Percentiles rank a stretch among this genome's conserved stretches.
phyloP scores from a whole-genome alignment of 202 grass and related monocot species.

The Saccharum hybrid region DNA sequence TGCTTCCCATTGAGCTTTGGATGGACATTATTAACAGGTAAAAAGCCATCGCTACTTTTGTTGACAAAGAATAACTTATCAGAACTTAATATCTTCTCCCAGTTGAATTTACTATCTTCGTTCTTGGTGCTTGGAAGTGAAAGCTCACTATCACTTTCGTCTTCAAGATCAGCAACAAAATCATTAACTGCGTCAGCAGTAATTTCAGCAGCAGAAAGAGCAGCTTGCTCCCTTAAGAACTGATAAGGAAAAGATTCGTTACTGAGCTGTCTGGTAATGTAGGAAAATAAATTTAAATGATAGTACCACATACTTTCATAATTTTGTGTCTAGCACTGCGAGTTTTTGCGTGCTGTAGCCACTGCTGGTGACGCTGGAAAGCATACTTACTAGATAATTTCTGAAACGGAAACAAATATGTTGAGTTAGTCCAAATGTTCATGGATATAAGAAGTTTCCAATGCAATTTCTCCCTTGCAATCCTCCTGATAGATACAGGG shows the following conservation, averaged over 20 bases:
- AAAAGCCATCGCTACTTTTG: slow-evolving; percentile 47
- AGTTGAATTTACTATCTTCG: slow-evolving; percentile 62
- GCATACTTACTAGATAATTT: slow-evolving; percentile 84
- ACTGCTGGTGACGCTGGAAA: slow-evolving; percentile 87
- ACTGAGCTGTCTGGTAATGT: slow-evolving; percentile 35
- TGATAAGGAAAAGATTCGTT: slow-evolving; percentile 52
- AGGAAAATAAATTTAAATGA: slow-evolving; percentile 24
- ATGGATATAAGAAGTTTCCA: background rate
- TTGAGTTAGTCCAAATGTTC: slow-evolving; percentile 41
- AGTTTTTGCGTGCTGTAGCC: slow-evolving; percentile 91
- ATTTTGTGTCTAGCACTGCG: slow-evolving; percentile 97
- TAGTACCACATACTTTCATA: slow-evolving; percentile 70
- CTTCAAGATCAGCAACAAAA: slow-evolving; percentile 92
- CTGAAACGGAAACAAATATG: slow-evolving; percentile 47
- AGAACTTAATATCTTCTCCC: slow-evolving; percentile 68
- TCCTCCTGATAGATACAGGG: slow-evolving; percentile 9
- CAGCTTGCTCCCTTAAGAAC: slow-evolving; percentile 92
- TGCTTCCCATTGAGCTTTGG: slow-evolving; percentile 81
- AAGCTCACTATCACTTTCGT: slow-evolving; percentile 65
- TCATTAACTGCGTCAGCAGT: slow-evolving; percentile 79
- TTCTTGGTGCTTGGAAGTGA: slow-evolving; percentile 45
- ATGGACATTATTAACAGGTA: slow-evolving; percentile 59
- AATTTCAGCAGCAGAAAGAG: slow-evolving; percentile 80
- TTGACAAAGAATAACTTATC: slow-evolving; percentile 57
- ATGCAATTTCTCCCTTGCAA: slow-evolving; percentile 15